Conservation (phyloP, 2,329 filamentous ascomycete genomes). For the Sporothrix variecibatus region DNA sequence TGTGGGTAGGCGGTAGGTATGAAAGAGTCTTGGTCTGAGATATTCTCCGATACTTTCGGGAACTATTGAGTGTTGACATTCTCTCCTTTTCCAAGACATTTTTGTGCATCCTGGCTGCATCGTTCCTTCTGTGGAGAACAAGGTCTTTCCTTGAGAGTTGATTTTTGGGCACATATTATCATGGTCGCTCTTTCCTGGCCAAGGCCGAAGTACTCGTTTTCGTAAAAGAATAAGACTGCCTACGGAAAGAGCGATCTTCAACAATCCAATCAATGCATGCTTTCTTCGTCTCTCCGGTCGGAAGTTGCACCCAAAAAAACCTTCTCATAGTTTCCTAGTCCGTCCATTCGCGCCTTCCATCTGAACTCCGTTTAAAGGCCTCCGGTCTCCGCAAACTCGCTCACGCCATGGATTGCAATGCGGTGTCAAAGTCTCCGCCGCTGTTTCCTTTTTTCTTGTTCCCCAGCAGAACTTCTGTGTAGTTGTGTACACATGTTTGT, state of each 20-base stretch:
- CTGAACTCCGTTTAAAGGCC: neutral
- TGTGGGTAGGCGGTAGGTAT: neutral
- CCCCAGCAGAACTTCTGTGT: neutral
- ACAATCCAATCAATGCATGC: too few relatives aligned
- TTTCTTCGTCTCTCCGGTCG: neutral
- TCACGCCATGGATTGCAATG: conserved; percentile 12
- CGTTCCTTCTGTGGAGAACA: neutral
- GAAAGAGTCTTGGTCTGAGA: neutral
- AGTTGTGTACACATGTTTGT: neutral
- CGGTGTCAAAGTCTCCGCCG: neutral
- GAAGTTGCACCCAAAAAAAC: neutral
- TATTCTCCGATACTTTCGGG: neutral
- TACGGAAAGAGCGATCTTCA: neutral
- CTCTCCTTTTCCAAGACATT: conserved; percentile 8
- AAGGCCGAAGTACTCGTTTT: neutral
- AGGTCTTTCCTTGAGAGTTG: neutral
- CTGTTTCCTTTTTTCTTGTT: neutral
- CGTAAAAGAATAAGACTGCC: neutral
- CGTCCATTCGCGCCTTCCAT: neutral
- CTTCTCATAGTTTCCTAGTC: neutral
- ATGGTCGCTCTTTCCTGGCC: neutral
- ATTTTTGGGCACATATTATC: neutral
- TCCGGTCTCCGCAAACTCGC: conserved; percentile 23
- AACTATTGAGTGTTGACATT: too few relatives aligned
- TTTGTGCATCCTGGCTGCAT: neutral